Evolutionary conservation across 495 filamentous ascomycete species (phyloP), one percentile per base, ranked within the genome.

Genomic region (Tuber melanosporum): DNA sequence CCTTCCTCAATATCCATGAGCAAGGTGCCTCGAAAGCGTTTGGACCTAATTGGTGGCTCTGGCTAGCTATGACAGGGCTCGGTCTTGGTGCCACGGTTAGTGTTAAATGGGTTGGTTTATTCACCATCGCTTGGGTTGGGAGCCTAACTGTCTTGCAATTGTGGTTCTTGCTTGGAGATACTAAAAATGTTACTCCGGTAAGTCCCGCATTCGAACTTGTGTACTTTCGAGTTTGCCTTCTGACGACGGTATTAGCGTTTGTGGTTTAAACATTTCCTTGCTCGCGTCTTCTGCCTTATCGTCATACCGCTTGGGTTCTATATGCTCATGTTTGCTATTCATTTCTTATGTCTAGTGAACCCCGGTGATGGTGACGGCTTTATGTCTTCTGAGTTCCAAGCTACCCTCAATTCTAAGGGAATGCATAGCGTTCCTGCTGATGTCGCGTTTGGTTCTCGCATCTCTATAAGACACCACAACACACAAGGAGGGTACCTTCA

Each of bases 371-470:
- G 95, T 70, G 95, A 99, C 84, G 95, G 95, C 73, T 99, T 99
- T 88, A 99, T 99, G 95, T 97, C 93, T 78, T 97, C 94, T 46
- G 96, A 99, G 84, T 99, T 99, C 87, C 96, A 98, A 85, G 93
- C 96, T 39, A 99, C 95, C 2, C 87, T 99, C 75, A 99, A 98
- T 85, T 94, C 91, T 66, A 98, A 98, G 86, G 89, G 87, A 47
- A 99, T 99, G 95, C 90, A 93, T 83, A 94, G 96, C 83, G 94
- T 97, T 26, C 91, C 95, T 0, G 95, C 92, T 5, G 94, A 99
- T 85, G 90, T 99, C 77, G 91, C 92, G 42, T 92, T 94, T 82
- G 95, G 95, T 66, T 95, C 93, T 82, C 90, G 92, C 66, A 87
- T 99, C 80, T 89, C 87, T 81, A 88, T 99, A 78, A 92, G 95